phyloP scores from a whole-genome alignment of 2,329 filamentous ascomycete species.

The Paecilomyces fulvus region DNA sequence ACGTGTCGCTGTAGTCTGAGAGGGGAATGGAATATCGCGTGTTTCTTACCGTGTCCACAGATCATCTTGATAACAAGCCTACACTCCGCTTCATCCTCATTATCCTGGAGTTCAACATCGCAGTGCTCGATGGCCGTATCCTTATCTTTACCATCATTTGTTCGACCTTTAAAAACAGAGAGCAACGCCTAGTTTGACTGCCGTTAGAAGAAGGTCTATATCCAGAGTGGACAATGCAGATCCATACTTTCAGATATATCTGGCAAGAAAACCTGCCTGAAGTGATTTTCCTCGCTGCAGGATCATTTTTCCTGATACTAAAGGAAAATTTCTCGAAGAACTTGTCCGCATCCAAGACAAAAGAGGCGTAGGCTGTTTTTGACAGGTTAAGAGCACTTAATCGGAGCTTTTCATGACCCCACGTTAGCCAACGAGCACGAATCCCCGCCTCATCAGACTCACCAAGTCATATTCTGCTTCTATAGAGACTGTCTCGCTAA shows the following conservation, averaged over 20 bases:
- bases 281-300: conserved; percentile 18
- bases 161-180: conserved; percentile 54
- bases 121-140: conserved; percentile 55
- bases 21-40: background rate
- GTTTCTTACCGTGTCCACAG: conserved; percentile 46
- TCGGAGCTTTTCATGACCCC: conserved; percentile 42
- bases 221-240: background rate
- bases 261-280: conserved; percentile 49
- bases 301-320: conserved; percentile 17
- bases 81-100: conserved; percentile 49
- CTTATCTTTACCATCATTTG: conserved; percentile 46
- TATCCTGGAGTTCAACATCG: conserved; percentile 52
- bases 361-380: conserved; percentile 56
- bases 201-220: background rate
- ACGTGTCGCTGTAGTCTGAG: conserved; percentile 3
- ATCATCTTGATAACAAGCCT: conserved; percentile 54
- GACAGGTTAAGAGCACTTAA: conserved; percentile 55
- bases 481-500: conserved; percentile 54
- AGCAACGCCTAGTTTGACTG: conserved; percentile 40
- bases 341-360: conserved; percentile 43
- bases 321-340: conserved; percentile 57
- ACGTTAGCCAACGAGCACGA: background rate
- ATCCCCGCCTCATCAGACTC: conserved; percentile 11
- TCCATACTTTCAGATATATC: conserved; percentile 47
- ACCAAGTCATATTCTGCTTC: conserved; percentile 53